A percentile compares a stretch with the other conserved stretches of the same genome.
Evolutionary conservation across 345 rosid species (phyloP).

Genomic region (Bruguiera parviflora): DNA sequence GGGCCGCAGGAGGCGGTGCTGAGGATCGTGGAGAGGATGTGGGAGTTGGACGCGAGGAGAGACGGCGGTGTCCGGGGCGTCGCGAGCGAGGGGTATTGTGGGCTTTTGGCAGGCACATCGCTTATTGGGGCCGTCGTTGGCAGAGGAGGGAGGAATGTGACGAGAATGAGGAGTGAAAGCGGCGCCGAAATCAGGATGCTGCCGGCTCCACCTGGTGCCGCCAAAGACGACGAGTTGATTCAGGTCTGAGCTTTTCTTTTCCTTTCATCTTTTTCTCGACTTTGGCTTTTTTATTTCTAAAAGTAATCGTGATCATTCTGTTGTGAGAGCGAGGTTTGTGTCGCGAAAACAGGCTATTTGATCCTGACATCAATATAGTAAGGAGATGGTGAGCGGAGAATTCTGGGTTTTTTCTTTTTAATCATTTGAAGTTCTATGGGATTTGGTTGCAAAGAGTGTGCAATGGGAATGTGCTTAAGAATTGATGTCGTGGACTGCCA

Average conservation of each 20-base stretch:
- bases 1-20: slow-evolving; percentile 55
- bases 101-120: slow-evolving; percentile 45
- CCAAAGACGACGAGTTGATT: slow-evolving; percentile 45
- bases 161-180: slow-evolving; percentile 43
- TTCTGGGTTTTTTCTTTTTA: no score
- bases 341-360: no score
- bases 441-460: no score
- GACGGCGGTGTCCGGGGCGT: slow-evolving; percentile 21
- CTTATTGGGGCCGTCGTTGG: slow-evolving; percentile 58
- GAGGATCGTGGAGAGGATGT: slow-evolving; percentile 58
- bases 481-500: no score
- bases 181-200: slow-evolving; percentile 55
- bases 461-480: no score
- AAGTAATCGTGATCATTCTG: no score
- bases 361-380: no score
- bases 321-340: no score
- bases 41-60: slow-evolving; percentile 41
- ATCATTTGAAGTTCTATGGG: no score
- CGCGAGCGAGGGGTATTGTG: slow-evolving; percentile 48
- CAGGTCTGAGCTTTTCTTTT: slow-evolving; percentile 35
- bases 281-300: not conserved
- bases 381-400: no score
- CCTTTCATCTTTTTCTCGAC: not conserved
- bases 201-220: slow-evolving; percentile 52
- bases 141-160: slow-evolving; percentile 38